phyloP scores from a whole-genome alignment of 225 moss, liverwort and hornwort genomes.

The Climacium dendroides region DNA sequence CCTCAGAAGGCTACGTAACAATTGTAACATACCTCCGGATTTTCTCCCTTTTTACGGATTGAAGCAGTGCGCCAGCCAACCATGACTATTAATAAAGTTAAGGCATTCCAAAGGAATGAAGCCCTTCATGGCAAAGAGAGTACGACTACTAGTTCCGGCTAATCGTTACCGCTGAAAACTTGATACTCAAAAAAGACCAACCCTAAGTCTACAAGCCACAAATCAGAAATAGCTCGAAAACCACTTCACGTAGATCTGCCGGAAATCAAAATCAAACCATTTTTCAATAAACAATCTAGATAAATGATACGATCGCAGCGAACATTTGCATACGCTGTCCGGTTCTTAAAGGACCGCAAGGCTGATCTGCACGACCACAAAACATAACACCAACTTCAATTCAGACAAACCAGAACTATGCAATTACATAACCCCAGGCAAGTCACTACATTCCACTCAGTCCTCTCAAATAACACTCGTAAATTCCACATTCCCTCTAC shows the following conservation, averaged over 20 bases:
- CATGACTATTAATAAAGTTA: conserved; percentile 32
- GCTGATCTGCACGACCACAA: conserved; percentile 47
- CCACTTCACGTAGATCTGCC: background rate
- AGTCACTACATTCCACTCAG: background rate
- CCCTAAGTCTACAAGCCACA: background rate
- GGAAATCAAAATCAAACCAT: background rate
- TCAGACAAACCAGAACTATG: background rate
- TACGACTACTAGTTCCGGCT: background rate
- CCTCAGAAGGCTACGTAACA: background rate
- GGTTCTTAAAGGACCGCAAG: conserved; percentile 42
- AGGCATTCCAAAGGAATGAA: background rate
- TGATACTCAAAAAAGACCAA: background rate
- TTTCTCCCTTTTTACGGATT: conserved; percentile 41
- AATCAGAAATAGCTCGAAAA: background rate
- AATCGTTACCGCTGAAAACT: background rate
- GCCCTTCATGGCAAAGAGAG: background rate
- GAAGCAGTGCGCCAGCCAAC: conserved; percentile 92
- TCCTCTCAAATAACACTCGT: background rate
- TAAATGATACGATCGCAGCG: conserved; percentile 50
- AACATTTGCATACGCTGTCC: conserved; percentile 68
- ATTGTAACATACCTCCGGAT: conserved; percentile 27
- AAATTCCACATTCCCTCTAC: background rate
- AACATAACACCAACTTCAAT: background rate
- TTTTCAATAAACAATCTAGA: background rate
- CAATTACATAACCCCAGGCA: background rate